Conservation (phyloP, 768 basidiomycete species). For the Boletus tomentosulus region DNA sequence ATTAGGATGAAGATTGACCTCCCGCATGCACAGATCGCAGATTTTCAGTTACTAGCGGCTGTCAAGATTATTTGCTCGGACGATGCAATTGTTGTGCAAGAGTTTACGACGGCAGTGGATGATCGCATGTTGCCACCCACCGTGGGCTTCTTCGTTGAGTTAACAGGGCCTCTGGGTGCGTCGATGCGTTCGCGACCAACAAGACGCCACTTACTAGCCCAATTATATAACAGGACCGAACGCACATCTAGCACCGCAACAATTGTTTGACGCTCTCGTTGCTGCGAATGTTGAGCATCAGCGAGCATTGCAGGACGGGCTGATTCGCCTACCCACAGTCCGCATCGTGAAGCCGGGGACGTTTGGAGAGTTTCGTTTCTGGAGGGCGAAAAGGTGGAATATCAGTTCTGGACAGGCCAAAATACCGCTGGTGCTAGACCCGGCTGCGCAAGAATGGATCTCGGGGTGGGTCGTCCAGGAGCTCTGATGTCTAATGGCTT, state of each 20-base stretch:
- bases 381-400: constrained; percentile 2
- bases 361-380: constrained; percentile 17
- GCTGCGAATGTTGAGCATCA: no score
- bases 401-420: constrained; percentile 10
- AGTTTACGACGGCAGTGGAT: constrained; percentile 22
- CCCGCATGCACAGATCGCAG: constrained; percentile 3
- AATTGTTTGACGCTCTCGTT: no score
- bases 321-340: constrained; percentile 15
- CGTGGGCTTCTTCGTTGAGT: constrained; percentile 17
- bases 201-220: background rate
- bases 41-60: constrained; percentile 6
- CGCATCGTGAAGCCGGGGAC: constrained; percentile 20
- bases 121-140: background rate
- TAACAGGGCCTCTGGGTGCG: constrained; percentile 11
- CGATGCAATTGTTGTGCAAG: constrained; percentile 5
- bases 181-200: background rate
- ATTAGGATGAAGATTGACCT: constrained; percentile 10
- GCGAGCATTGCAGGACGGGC: background rate
- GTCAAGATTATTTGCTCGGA: background rate
- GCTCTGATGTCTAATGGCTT: background rate
- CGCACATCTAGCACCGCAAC: no score
- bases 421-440: constrained; percentile 12
- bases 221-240: no score
- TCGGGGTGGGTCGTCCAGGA: constrained; percentile 15
- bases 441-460: constrained; percentile 10